These are phyloP conservation scores for Penicillium silybi DNA, from an alignment of 495 filamentous ascomycete species.

Conservation along the genomic window DNA sequence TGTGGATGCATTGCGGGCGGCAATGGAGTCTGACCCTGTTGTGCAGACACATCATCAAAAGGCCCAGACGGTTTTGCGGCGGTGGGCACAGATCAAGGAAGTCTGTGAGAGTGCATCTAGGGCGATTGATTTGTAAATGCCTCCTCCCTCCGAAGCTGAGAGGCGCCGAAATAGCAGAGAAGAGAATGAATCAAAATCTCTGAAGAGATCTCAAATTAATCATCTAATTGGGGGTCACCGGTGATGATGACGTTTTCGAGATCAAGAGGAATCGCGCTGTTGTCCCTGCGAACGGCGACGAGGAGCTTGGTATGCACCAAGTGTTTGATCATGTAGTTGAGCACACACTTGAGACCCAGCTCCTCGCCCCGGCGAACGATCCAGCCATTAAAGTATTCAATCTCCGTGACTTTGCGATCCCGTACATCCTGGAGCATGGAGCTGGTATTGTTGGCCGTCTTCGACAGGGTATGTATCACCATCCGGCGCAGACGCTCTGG, in stretches of 20 bases:
- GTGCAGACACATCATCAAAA: constrained; percentile 22
- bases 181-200: not conserved
- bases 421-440: constrained; percentile 79
- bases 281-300: constrained; percentile 19
- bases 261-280: constrained; percentile 35
- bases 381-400: constrained; percentile 84
- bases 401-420: constrained; percentile 61
- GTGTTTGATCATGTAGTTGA: constrained; percentile 66
- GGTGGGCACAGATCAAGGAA: constrained; percentile 51
- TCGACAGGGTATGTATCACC: constrained; percentile 53
- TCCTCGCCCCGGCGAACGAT: constrained; percentile 67
- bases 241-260: constrained; percentile 11
- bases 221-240: constrained; percentile 2
- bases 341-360: constrained; percentile 57
- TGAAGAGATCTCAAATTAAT: constrained; percentile 7
- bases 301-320: constrained; percentile 43
- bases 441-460: constrained; percentile 64
- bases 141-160: not conserved
- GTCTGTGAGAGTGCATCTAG: constrained; percentile 34
- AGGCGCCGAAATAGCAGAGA: not conserved
- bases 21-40: constrained; percentile 20
- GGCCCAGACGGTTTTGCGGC: constrained; percentile 36
- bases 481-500: constrained; percentile 52
- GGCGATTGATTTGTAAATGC: constrained; percentile 18
- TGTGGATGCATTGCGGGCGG: constrained; percentile 31